Conservation (phyloP, 179 eudicot species). For the Sideroxylon spinosum region DNA sequence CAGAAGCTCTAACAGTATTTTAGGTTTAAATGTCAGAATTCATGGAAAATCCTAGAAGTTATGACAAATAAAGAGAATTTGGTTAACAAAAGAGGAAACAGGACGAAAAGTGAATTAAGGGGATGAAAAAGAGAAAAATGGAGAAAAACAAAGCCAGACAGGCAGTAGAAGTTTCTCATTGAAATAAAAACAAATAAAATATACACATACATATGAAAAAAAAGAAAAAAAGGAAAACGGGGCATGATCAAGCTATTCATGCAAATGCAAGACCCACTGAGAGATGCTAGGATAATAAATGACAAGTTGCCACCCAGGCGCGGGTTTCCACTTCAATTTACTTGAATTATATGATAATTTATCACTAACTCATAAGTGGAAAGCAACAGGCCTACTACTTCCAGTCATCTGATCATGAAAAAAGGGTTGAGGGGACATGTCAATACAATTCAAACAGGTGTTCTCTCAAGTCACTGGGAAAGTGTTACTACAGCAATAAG, state of each 20-base stretch:
- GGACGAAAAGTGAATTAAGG: background rate
- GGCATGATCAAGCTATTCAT: no score
- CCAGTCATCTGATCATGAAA: background rate
- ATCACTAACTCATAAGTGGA: no score
- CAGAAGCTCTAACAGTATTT: background rate
- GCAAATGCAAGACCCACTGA: no score
- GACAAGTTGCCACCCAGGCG: no score
- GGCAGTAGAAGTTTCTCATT: background rate
- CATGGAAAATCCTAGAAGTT: background rate
- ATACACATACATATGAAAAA: no score
- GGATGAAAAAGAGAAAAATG: background rate
- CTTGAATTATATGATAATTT: no score
- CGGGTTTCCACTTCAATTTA: no score
- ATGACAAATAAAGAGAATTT: no score
- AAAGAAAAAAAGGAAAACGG: no score
- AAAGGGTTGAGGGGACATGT: background rate
- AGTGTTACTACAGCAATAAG: background rate
- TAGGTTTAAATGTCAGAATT: background rate
- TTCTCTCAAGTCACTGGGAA: background rate
- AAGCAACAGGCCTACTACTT: background rate
- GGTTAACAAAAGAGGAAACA: background rate
- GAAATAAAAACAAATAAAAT: background rate
- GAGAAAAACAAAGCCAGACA: background rate
- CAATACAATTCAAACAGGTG: background rate
- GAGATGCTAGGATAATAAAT: no score